Conservation (phyloP, 768 basidiomycete species). For the Xerocomellus intermedius region DNA sequence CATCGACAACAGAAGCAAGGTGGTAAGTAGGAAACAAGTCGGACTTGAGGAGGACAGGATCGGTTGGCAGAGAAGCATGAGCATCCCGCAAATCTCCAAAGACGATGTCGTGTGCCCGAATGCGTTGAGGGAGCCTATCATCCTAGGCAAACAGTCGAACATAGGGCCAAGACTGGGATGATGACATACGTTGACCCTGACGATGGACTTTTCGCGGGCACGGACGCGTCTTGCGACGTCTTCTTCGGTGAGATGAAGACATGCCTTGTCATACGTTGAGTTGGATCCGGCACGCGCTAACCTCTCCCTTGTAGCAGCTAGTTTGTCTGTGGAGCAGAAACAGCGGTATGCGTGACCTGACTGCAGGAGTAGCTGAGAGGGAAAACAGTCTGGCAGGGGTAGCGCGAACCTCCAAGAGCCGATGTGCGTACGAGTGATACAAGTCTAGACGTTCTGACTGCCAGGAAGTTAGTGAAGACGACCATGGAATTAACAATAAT, state of each 20-base stretch:
- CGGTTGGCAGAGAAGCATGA: slow-evolving; percentile 77
- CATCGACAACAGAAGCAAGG: slow-evolving; percentile 93
- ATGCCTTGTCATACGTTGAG: slow-evolving; percentile 83
- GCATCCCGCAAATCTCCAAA: slow-evolving; percentile 76
- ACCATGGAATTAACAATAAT: neutral
- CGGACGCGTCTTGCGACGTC: slow-evolving; percentile 73
- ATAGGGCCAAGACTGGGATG: neutral
- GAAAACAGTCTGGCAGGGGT: neutral
- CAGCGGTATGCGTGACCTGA: slow-evolving; percentile 90
- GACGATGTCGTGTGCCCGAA: slow-evolving; percentile 61
- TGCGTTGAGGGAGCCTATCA: slow-evolving; percentile 50
- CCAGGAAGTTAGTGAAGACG: slow-evolving; percentile 4
- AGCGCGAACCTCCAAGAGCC: slow-evolving; percentile 67
- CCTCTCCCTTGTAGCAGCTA: slow-evolving; percentile 65
- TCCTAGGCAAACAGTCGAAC: slow-evolving; percentile 42
- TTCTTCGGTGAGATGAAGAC: slow-evolving; percentile 82
- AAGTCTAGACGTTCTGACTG: slow-evolving; percentile 89
- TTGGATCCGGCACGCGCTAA: slow-evolving; percentile 73
- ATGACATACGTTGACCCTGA: slow-evolving; percentile 82
- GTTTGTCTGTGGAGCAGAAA: slow-evolving; percentile 79
- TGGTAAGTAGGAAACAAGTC: slow-evolving; percentile 97
- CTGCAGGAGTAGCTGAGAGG: slow-evolving; percentile 38
- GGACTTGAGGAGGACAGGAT: slow-evolving; percentile 89
- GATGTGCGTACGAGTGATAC: slow-evolving; percentile 71
- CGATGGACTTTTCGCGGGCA: slow-evolving; percentile 74